Evolutionary conservation across 2,329 filamentous ascomycete species (phyloP), one percentile per base, ranked within the genome.

Genomic region (Trichoderma sp.): DNA sequence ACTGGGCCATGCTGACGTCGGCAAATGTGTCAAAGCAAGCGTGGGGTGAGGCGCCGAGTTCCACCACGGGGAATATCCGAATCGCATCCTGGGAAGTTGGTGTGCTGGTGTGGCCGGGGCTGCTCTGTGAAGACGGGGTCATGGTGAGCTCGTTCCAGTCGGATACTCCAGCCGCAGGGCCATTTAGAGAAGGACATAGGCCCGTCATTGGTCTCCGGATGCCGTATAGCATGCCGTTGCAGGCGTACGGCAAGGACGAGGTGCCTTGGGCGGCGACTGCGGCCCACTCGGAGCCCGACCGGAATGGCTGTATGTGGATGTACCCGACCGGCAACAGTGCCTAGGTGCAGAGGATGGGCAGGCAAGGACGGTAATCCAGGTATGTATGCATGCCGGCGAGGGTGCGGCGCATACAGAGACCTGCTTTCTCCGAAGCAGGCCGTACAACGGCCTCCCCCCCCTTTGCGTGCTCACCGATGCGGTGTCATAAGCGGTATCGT

Each of bases 11-110:
- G 68, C 75, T 96, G 2, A 96, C 92, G 0, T 95, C 91, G n/a
- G 92, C 93, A n/a, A 97, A 96, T 70, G 75, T 97, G 2, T 95
- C 91, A 1, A 94, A 89, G 67, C 92, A 96, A 76, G 93, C 93
- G 0, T 97, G 93, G 93, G 93, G 93, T 1, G 87, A 90, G 44
- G 80, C 84, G 3, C 75, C 74, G 1, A 86, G 83, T 67, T 75
- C 79, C 4, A 78, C 81, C 3, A 79, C 81, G 0, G 86, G 85
- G 0, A 84, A 91, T 70, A 79, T 92, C 34, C 83, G 88, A 43
- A 86, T 96, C 30, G 88, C 89, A 65, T 95, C 91, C 34, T 97
- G 89, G 80, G 93, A 97, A 74, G 84, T 92, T 39, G 93, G 93
- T 0, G 91, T 97, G 1, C 74, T 96, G 54, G 83, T 96, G 0